Conservation (phyloP, 805 yeast species). For the Cyberlindnera petersonii region DNA sequence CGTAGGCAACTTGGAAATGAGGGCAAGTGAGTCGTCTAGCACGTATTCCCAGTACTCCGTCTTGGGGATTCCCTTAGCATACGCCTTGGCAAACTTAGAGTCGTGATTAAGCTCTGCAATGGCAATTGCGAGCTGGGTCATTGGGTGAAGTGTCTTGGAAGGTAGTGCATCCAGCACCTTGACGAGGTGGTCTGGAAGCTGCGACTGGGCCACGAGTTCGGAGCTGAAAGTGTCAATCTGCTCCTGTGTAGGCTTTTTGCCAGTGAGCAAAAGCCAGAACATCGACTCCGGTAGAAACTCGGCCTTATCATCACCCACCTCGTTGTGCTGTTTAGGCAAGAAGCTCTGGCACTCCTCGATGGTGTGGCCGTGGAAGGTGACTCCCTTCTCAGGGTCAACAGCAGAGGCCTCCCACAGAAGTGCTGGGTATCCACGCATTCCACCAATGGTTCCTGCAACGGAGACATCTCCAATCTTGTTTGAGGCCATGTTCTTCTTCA, state of each 20-base stretch:
- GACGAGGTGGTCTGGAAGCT: constrained; percentile 60
- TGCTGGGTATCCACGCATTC: constrained; percentile 76
- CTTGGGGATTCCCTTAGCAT: constrained; percentile 66
- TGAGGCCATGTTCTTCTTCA: constrained; percentile 35
- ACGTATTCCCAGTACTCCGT: constrained; percentile 71
- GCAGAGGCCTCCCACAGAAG: constrained; percentile 79
- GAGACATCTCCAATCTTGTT: constrained; percentile 43
- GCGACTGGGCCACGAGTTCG: constrained; percentile 62
- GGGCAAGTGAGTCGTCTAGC: constrained; percentile 65
- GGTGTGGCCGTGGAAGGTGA: constrained; percentile 73
- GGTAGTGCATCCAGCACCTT: constrained; percentile 63
- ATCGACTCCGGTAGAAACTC: constrained; percentile 74
- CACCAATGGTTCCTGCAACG: constrained; percentile 51
- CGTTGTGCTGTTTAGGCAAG: constrained; percentile 50
- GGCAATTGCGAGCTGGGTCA: constrained; percentile 79
- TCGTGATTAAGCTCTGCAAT: constrained; percentile 69
- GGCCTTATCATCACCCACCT: constrained; percentile 32
- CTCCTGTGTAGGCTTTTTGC: constrained; percentile 59
- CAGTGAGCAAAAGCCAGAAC: constrained; percentile 76
- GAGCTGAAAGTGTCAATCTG: constrained; percentile 54
- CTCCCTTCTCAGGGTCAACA: constrained; percentile 72
- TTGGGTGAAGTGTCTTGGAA: constrained; percentile 61
- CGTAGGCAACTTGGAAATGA: constrained; percentile 71
- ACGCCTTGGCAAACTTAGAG: constrained; percentile 67
- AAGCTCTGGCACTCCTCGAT: constrained; percentile 65